Conservation (phyloP, 2,329 filamentous ascomycete species). For the Diaporthe sp. region DNA sequence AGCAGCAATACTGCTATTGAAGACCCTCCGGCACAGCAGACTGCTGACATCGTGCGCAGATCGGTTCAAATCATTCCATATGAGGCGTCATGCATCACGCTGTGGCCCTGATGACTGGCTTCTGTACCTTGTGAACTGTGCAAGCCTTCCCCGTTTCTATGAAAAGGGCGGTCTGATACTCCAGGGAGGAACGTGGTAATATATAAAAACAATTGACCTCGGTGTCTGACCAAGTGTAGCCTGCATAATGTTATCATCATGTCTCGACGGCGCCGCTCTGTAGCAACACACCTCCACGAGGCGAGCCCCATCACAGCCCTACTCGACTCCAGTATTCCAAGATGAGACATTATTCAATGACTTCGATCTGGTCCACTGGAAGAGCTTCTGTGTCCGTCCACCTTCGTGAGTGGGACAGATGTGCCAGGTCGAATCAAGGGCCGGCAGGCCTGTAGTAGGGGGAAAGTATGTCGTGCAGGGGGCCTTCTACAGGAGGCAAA, state of each 20-base stretch:
- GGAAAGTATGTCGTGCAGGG: too few species aligned
- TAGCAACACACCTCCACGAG: background rate
- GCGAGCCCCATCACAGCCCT: background rate
- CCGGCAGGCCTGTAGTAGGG: background rate
- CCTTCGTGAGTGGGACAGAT: background rate
- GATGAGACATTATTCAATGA: background rate
- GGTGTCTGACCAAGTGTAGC: background rate
- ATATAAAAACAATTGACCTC: background rate
- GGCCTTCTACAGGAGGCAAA: too few species aligned
- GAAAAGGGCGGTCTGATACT: too few species aligned
- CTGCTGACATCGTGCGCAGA: background rate
- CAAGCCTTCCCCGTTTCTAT: background rate
- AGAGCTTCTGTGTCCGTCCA: background rate
- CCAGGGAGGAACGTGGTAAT: background rate
- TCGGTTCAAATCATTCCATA: background rate
- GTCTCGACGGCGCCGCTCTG: background rate
- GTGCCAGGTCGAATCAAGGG: too few species aligned
- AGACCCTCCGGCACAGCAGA: background rate
- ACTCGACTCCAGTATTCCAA: background rate
- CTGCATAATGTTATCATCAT: background rate
- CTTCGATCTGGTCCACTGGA: too few species aligned
- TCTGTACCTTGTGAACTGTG: background rate
- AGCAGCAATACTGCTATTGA: background rate
- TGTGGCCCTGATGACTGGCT: background rate
- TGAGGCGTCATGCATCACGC: background rate